phyloP scores from a whole-genome alignment of 805 yeast species.

The Geotrichum ghanense region DNA sequence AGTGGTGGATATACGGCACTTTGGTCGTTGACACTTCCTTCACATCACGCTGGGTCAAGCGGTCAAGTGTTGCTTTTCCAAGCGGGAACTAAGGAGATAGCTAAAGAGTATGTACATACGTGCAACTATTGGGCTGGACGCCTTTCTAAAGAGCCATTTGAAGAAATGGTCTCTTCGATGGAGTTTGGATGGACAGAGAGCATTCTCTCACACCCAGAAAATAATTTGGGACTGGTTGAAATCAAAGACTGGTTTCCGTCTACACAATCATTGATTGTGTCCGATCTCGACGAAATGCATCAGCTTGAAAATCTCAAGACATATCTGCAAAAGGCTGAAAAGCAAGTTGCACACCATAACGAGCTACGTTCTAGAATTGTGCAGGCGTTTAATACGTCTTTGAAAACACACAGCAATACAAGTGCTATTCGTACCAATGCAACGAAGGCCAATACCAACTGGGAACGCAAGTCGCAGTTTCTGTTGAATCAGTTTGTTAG shows the following conservation, averaged over 20 bases:
- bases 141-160: slow-evolving; percentile 66
- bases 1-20: slow-evolving; percentile 25
- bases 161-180: slow-evolving; percentile 55
- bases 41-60: slow-evolving; percentile 14
- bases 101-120: slow-evolving; percentile 58
- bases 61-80: slow-evolving; percentile 39
- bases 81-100: slow-evolving; percentile 56
- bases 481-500: slow-evolving; percentile 21
- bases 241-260: slow-evolving; percentile 26
- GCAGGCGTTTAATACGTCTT: slow-evolving; percentile 17
- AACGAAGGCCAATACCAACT: slow-evolving; percentile 22
- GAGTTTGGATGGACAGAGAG: slow-evolving; percentile 66
- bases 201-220: neutral
- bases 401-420: slow-evolving; percentile 10
- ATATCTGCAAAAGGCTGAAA: slow-evolving; percentile 31
- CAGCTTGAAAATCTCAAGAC: slow-evolving; percentile 31
- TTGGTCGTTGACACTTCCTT: slow-evolving; percentile 51
- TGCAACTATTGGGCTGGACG: slow-evolving; percentile 90
- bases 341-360: slow-evolving; percentile 34
- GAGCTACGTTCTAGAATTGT: slow-evolving; percentile 28
- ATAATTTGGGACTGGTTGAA: slow-evolving; percentile 11
- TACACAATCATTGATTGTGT: slow-evolving; percentile 21
- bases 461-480: slow-evolving; percentile 25
- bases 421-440: slow-evolving; percentile 10
- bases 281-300: slow-evolving; percentile 22